Evolutionary conservation across 2,329 filamentous ascomycete species (phyloP).

Genomic region (Paracoccidioides lutzii): DNA sequence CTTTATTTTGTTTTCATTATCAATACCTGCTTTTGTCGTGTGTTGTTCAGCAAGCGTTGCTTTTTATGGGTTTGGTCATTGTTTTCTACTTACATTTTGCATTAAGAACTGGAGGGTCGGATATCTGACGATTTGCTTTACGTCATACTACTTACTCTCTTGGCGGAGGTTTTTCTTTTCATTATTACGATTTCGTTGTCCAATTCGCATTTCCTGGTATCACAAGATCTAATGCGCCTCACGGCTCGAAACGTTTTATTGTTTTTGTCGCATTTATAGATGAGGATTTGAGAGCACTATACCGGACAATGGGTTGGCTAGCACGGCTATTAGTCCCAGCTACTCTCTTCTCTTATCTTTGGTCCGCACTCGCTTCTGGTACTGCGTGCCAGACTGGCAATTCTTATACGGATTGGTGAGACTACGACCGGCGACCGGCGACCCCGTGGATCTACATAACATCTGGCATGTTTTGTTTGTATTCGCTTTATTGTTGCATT

Average conservation of each 20-base stretch:
- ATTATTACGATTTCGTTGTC: conserved; percentile 11
- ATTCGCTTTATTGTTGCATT: conserved; percentile 11
- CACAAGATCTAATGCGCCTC: conserved; percentile 37
- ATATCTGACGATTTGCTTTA: conserved; percentile 33
- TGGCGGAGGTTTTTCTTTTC: conserved; percentile 23
- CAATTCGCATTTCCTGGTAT: conserved; percentile 33
- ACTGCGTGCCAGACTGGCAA: conserved; percentile 29
- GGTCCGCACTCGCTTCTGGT: conserved; percentile 25
- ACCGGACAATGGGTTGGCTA: conserved; percentile 14
- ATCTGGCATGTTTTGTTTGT: conserved; percentile 25
- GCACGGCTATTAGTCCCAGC: conserved; percentile 8
- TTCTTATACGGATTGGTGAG: conserved; percentile 12
- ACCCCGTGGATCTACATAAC: conserved; percentile 13
- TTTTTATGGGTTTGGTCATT: conserved; percentile 23
- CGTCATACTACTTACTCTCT: conserved; percentile 20
- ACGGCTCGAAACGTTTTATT: conserved; percentile 32
- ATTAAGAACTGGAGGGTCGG: conserved; percentile 37
- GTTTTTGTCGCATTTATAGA: conserved; percentile 20
- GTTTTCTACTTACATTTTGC: conserved; percentile 21
- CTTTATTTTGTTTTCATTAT: conserved; percentile 26
- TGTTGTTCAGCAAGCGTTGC: conserved; percentile 39
- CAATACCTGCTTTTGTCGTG: conserved; percentile 24
- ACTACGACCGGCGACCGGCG: conserved; percentile 8
- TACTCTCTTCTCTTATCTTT: conserved; percentile 22
- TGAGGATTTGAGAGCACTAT: conserved; percentile 6